Evolutionary conservation across 2,329 filamentous ascomycete genomes (phyloP), one percentile per base, ranked within the genome.

Genomic region (Lachnellula arida): DNA sequence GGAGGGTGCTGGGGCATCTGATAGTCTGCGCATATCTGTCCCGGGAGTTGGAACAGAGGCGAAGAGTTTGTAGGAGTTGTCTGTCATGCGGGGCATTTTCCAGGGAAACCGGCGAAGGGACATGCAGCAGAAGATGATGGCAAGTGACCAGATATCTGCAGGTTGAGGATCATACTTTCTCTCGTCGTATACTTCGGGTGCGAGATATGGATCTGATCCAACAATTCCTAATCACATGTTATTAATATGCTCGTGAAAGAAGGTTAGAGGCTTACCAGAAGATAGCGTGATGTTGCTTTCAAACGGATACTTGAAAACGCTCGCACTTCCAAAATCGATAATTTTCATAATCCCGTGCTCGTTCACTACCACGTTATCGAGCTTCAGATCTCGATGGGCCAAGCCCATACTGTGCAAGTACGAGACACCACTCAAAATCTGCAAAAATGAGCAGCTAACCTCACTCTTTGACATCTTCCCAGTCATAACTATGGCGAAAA

Each of bases 111-210:
- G 80, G 22, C 94, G 83, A 43, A 99, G 78, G 5, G 91, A 94
- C 94, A 99, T 99, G 77, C 94, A 99, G 74, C 94, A 97, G 74
- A 93, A 99, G 54, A 99, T 97, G 65, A 99, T 99, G 17, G 93
- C 94, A 57, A 99, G 78, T 11, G 94, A 99, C 94, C 94, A 99
- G 57, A 99, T 91, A 74, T 99, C 94, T 1, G 93, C 90, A 6
- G 91, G 90, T 60, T 92, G 88, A 1, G 94, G 91, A 67, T 99
- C 92, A 71, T 99, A 99, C 69, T 91, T 92, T 62, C 88, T 85
- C 60, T 92, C 84, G 62, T 97, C 92, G 68, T 97, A 97, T 1
- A 99, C 94, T 73, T 99, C 94, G 0, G 94, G 94, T 0, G 94
- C 94, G 44, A 99, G 81, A 70, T 99, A 99, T 3, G 94, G 94